Evolutionary conservation across 1,284 basidiomycete species (phyloP), one percentile per base, ranked within the genome.

Genomic region (Sanghuangporus baumii): DNA sequence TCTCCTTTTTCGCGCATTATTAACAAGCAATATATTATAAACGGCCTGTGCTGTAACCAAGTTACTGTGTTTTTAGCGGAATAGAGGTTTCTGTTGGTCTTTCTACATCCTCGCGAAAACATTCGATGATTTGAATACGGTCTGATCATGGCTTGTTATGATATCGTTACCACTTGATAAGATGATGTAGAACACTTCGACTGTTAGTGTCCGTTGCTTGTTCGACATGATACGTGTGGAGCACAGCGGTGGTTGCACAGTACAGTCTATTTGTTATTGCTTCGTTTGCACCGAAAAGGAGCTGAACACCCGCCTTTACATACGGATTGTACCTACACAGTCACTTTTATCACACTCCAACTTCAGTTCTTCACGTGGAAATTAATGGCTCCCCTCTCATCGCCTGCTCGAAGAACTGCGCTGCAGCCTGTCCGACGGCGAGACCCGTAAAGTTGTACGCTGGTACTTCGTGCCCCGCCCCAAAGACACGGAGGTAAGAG

Each of bases 401-500:
- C 31, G 73, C 70, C 61, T 70, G 69, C n/a, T 66, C 67, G 64
- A 74, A 74, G 66, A 74, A 69, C 57, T 69, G 68, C 40, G 70
- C 58, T 6, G 74, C 71, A 4, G 71, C 74, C 57, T 72, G 70
- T 0, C 74, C 74, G 36, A 66, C 48, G 2, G 58, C 60, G 6
- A 74, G 56, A 14, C 48, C 63, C 43, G 60, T 65, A 55, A 26
- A 65, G 38, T 67, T 64, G 65, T 82, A 82, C 6, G 81, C 81
- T 11, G 81, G 81, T 9, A 70, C 81, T 66, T 82, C 78, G 66
- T 82, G 80, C 0, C 80, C 80, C 56, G 83, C 81, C 51, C 79
- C 81, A 62, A 74, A 81, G 23, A 86, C 75, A 18, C 84, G 78
- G 36, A 86, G 70, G 66, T 85, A 86, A 6, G 83, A 85, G 71